These are phyloP conservation scores for Diplodia scrobiculata DNA, from an alignment of 2,329 filamentous ascomycete species.

Conservation along the genomic window DNA sequence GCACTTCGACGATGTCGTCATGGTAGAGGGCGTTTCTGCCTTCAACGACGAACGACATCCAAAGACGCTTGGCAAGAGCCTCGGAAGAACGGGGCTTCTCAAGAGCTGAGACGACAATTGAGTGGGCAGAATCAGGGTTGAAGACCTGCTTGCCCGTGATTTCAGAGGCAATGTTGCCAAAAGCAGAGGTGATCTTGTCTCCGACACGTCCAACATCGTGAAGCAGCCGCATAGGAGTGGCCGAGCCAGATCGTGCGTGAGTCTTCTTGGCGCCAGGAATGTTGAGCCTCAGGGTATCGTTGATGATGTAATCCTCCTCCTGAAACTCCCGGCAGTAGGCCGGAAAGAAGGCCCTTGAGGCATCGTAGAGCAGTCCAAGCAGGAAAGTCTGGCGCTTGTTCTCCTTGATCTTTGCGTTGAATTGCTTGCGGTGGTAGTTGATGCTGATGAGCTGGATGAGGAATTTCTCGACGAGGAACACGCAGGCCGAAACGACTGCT, in stretches of 20 bases:
- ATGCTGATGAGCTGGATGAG: conserved; percentile 82
- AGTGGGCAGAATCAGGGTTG: conserved; percentile 87
- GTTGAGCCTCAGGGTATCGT: conserved; percentile 67
- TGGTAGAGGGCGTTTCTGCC: conserved; percentile 75
- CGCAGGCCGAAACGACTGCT: conserved; percentile 66
- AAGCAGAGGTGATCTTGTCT: conserved; percentile 89
- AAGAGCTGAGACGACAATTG: conserved; percentile 82
- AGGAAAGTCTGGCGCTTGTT: conserved; percentile 86
- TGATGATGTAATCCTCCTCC: conserved; percentile 90
- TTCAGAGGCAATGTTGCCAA: conserved; percentile 90
- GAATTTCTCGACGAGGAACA: conserved; percentile 75
- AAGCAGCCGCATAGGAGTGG: conserved; percentile 77
- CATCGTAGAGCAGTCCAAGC: conserved; percentile 83
- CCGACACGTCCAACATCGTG: conserved; percentile 72
- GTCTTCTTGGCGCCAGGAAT: conserved; percentile 58
- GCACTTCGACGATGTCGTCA: conserved; percentile 85
- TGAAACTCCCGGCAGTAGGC: conserved; percentile 88
- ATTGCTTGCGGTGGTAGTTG: conserved; percentile 82
- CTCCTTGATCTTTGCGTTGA: conserved; percentile 78
- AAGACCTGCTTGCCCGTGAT: conserved; percentile 96
- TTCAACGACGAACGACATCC: conserved; percentile 97
- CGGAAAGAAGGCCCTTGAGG: conserved; percentile 83
- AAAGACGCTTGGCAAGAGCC: conserved; percentile 89
- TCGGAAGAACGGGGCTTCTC: conserved; percentile 83
- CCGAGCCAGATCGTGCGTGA: conserved; percentile 61